Evolutionary conservation across 140 eudicot species (phyloP).

Genomic region (Erigeron philadelphicus): DNA sequence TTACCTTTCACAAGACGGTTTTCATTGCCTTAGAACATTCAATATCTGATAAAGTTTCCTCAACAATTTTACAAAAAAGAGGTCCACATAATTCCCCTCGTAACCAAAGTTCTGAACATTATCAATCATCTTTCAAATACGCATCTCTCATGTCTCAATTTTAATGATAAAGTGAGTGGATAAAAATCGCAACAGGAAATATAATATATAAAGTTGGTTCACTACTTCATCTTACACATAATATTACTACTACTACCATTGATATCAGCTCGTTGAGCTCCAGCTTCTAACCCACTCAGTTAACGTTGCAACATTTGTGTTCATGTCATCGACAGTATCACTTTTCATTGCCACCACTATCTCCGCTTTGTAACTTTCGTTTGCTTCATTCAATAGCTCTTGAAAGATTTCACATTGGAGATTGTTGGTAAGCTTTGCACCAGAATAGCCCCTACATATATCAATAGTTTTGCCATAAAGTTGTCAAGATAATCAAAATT

Average conservation of each 20-base stretch:
- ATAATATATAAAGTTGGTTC: not conserved
- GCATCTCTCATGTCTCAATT: not conserved
- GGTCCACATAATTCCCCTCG: too few species aligned
- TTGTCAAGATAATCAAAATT: not conserved
- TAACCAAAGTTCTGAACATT: too few species aligned
- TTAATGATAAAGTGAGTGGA: conserved; percentile 1
- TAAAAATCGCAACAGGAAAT: not conserved
- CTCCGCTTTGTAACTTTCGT: conserved; percentile 67
- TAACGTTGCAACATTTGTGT: conserved; percentile 49
- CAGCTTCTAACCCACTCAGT: conserved; percentile 70
- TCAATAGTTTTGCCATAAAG: not conserved
- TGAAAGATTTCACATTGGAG: conserved; percentile 91
- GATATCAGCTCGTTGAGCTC: conserved; percentile 34
- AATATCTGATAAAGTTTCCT: too few species aligned
- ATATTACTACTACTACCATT: not conserved
- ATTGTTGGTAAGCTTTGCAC: conserved; percentile 77
- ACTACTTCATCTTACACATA: conserved; percentile 1
- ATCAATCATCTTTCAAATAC: not conserved
- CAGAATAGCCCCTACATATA: conserved; percentile 69
- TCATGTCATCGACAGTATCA: conserved; percentile 67
- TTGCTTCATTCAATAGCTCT: conserved; percentile 81
- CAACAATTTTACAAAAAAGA: too few species aligned
- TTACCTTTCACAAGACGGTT: too few species aligned
- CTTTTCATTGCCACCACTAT: conserved; percentile 69
- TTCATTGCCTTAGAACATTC: too few species aligned